These are phyloP conservation scores for Parathielavia hyrcaniae DNA, from an alignment of 495 filamentous ascomycete genomes.

Conservation along the genomic window DNA sequence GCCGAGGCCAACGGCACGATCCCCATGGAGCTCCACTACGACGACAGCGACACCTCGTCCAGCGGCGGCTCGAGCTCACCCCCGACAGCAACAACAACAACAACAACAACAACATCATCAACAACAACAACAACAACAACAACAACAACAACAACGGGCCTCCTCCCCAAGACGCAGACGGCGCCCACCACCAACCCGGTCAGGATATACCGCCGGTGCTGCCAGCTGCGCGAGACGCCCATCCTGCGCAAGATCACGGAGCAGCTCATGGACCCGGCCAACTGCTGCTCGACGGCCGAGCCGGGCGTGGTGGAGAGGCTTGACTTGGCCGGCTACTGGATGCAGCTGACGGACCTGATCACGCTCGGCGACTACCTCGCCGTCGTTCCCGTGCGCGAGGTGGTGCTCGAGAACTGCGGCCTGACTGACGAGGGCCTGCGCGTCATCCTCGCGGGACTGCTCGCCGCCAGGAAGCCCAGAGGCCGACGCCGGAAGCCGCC, in stretches of 20 bases:
- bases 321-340: conserved; percentile 75
- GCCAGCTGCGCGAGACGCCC: conserved; percentile 84
- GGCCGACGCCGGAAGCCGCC: conserved; percentile 38
- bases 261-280: conserved; percentile 66
- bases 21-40: conserved; percentile 66
- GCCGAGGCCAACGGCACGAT: conserved; percentile 77
- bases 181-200: conserved; percentile 81
- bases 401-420: conserved; percentile 79
- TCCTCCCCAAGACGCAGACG: conserved; percentile 51
- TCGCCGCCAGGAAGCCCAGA: conserved; percentile 67
- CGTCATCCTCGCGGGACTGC: conserved; percentile 76
- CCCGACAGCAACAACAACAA: too few species aligned
- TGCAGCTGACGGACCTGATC: conserved; percentile 73
- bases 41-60: conserved; percentile 48
- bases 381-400: conserved; percentile 78
- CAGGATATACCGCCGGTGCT: conserved; percentile 90
- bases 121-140: too few species aligned
- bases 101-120: too few species aligned
- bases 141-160: too few species aligned
- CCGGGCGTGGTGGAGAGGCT: conserved; percentile 69
- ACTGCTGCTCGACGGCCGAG: conserved; percentile 46
- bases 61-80: conserved; percentile 19
- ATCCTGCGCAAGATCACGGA: conserved; percentile 83
- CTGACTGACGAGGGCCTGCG: conserved; percentile 80
- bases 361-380: conserved; percentile 92